Evolutionary conservation across 1,139 yeast genomes (phyloP).

Genomic region (Diutina sp.): DNA sequence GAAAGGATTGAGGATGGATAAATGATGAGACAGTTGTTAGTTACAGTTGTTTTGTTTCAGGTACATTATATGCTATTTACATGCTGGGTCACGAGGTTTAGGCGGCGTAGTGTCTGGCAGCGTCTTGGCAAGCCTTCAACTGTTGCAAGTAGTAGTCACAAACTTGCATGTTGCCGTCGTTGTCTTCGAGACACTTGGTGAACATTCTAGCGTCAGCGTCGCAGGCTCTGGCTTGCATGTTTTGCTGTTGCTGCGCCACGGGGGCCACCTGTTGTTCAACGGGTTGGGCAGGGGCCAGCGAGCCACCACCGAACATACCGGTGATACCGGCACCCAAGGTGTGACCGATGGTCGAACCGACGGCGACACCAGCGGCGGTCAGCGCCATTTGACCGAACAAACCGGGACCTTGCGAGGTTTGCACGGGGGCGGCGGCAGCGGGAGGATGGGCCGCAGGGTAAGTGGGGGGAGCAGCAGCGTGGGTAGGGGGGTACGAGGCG

Average conservation of each 20-base stretch:
- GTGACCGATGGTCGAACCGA: conserved; percentile 95
- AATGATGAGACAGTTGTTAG: neutral
- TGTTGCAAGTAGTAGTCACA: conserved; percentile 96
- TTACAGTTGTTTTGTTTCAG: neutral
- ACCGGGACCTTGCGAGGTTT: conserved; percentile 52
- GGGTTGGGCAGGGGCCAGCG: conserved; percentile 40
- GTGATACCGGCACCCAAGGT: conserved; percentile 92
- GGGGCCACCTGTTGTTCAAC: conserved; percentile 28
- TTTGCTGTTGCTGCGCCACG: conserved; percentile 25
- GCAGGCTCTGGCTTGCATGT: conserved; percentile 51
- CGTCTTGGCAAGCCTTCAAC: conserved; percentile 94
- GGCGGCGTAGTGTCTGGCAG: conserved; percentile 60
- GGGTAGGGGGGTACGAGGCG: conserved; percentile 45
- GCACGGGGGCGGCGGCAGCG: neutral
- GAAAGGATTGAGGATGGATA: too few relatives aligned
- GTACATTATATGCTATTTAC: neutral
- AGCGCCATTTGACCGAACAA: conserved; percentile 95
- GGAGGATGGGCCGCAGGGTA: conserved; percentile 25
- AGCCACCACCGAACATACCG: conserved; percentile 77
- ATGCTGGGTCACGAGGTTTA: neutral
- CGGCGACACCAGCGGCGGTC: conserved; percentile 99
- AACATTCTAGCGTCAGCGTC: conserved; percentile 90
- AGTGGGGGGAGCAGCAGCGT: conserved; percentile 19
- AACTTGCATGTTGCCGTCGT: conserved; percentile 89
- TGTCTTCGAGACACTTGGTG: conserved; percentile 90